Conservation (phyloP, 768 basidiomycete genomes). For the Arthromyces matolae region DNA sequence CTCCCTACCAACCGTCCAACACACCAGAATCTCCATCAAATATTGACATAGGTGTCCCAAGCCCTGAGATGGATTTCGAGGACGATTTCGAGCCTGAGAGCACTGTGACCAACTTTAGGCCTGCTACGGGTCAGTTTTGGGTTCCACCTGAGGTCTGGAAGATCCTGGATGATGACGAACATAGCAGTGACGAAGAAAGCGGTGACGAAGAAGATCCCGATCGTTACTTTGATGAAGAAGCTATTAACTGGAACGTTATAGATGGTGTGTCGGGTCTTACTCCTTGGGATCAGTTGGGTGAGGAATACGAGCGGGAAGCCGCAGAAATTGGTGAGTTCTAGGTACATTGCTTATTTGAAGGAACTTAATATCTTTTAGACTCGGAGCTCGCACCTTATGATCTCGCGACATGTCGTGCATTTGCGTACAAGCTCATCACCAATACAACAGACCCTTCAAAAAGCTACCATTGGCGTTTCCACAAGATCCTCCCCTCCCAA, state of each 20-base stretch:
- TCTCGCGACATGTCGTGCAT: conserved; percentile 17
- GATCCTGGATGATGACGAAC: no score
- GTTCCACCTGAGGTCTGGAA: no score
- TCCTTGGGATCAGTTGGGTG: conserved; percentile 5
- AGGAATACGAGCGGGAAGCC: conserved; percentile 15
- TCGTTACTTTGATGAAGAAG: conserved; percentile 5
- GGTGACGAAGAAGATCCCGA: no score
- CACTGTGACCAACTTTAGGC: no score
- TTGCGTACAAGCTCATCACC: background rate
- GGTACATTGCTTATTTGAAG: background rate
- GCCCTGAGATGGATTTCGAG: no score
- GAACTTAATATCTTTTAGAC: conserved; percentile 4
- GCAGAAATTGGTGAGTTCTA: conserved; percentile 14
- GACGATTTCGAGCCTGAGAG: no score
- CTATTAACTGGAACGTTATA: background rate
- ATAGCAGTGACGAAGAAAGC: no score
- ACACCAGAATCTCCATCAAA: no score
- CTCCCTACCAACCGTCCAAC: no score
- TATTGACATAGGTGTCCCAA: no score
- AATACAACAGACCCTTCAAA: conserved; percentile 13
- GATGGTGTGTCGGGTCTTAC: background rate
- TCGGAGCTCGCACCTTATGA: conserved; percentile 22
- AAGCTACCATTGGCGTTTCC: conserved; percentile 23
- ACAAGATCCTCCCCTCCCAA: background rate
- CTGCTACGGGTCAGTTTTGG: no score